A percentile compares a stretch with the other conserved stretches of the same genome.
phyloP scores from a whole-genome alignment of 139 green algal species.

The Chlorella sp. region DNA sequence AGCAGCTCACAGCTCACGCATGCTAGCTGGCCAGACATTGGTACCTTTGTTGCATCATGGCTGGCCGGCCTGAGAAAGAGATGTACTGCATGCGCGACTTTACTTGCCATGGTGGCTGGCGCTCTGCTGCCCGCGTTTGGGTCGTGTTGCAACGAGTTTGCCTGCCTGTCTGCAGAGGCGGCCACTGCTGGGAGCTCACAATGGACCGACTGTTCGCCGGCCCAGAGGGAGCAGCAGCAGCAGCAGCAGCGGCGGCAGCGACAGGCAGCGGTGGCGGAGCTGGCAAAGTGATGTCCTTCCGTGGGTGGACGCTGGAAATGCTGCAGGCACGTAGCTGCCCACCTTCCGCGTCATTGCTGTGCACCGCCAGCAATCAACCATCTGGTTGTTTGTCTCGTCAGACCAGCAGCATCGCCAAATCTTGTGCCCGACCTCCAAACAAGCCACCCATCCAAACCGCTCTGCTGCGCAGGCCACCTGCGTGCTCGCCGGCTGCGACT shows the following conservation, averaged over 20 bases:
- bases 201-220: conserved; percentile 32
- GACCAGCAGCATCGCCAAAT: too few species aligned
- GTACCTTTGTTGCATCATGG: too few species aligned
- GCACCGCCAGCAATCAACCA: too few species aligned
- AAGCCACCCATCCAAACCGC: too few species aligned
- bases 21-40: too few species aligned
- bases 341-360: too few species aligned
- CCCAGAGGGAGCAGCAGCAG: neutral
- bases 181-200: conserved; percentile 32
- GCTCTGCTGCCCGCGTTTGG: neutral
- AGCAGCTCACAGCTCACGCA: too few species aligned
- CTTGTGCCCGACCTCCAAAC: too few species aligned
- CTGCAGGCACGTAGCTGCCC: conserved; percentile 19
- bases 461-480: conserved; percentile 11
- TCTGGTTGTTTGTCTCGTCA: too few species aligned
- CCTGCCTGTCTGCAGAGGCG: conserved; percentile 9
- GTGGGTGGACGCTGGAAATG: conserved; percentile 42
- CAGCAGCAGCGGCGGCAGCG: neutral
- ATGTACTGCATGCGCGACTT: neutral
- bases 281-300: neutral
- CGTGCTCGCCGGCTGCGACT: conserved; percentile 47
- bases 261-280: neutral
- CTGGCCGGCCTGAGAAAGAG: neutral
- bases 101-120: neutral
- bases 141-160: neutral